phyloP scores from a whole-genome alignment of 805 yeast genomes.

The Brettanomyces bruxellensis region DNA sequence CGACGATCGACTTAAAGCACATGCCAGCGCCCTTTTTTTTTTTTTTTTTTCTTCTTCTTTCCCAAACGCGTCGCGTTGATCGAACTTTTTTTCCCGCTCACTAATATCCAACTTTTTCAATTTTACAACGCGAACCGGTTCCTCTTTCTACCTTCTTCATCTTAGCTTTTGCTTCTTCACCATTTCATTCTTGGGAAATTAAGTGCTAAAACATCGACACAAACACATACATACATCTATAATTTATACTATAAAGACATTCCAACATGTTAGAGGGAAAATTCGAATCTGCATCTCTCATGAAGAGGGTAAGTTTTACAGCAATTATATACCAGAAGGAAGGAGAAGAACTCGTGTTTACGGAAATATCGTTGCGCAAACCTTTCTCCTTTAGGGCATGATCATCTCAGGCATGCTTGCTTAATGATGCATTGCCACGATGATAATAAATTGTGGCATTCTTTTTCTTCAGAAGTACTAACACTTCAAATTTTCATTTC shows the following conservation, averaged over 20 bases:
- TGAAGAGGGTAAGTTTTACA: slow-evolving; percentile 53
- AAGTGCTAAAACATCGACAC: too few species aligned
- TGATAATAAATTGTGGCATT: slow-evolving; percentile 2
- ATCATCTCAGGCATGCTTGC: neutral
- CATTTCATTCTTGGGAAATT: neutral
- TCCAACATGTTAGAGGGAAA: slow-evolving; percentile 86
- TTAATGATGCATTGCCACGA: neutral
- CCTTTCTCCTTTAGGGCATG: too few species aligned
- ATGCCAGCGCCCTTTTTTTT: too few species aligned
- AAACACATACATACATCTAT: too few species aligned
- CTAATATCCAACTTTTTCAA: neutral
- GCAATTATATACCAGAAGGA: too few species aligned
- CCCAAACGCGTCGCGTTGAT: neutral
- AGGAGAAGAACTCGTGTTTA: too few species aligned
- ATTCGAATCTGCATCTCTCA: slow-evolving; percentile 83
- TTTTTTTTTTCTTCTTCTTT: too few species aligned
- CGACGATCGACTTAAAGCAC: too few species aligned
- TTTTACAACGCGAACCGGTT: neutral
- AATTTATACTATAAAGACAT: too few species aligned
- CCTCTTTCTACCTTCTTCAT: neutral
- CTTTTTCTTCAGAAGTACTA: neutral
- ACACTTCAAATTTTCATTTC: neutral
- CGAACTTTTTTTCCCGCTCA: neutral
- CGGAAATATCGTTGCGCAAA: too few species aligned
- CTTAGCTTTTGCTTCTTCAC: neutral